These are phyloP conservation scores for Sisymbrium irio DNA, from an alignment of 345 rosid genomes.

Conservation along the genomic window DNA sequence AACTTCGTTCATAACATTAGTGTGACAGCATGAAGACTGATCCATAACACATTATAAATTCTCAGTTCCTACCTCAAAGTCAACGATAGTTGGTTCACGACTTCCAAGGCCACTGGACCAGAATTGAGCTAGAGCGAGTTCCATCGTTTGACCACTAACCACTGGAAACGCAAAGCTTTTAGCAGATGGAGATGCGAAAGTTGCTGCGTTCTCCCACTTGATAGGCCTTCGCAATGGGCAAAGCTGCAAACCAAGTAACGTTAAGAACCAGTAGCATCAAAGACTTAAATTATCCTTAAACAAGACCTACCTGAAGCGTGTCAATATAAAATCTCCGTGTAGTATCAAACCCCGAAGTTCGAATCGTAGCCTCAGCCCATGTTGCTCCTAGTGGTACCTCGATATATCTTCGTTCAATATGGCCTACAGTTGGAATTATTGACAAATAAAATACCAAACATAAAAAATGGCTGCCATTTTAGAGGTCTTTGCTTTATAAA, in stretches of 20 bases:
- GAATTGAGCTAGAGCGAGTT: slow-evolving; percentile 89
- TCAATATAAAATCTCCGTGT: slow-evolving; percentile 80
- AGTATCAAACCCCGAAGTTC: slow-evolving; percentile 81
- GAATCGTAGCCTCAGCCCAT: slow-evolving; percentile 97
- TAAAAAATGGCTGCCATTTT: background rate
- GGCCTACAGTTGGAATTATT: slow-evolving; percentile 50
- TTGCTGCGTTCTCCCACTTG: slow-evolving; percentile 77
- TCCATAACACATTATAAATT: background rate
- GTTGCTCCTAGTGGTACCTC: slow-evolving; percentile 87
- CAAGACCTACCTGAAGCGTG: slow-evolving; percentile 70
- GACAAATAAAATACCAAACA: slow-evolving; percentile 4
- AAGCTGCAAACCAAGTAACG: slow-evolving; percentile 52
- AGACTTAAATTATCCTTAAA: background rate
- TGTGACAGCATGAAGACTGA: background rate
- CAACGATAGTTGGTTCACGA: slow-evolving; percentile 69
- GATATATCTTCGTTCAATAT: slow-evolving; percentile 82
- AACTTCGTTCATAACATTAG: slow-evolving; percentile 6
- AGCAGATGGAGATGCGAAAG: slow-evolving; percentile 76
- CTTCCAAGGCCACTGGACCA: slow-evolving; percentile 99
- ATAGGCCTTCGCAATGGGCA: slow-evolving; percentile 89
- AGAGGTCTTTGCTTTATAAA: slow-evolving; percentile 3
- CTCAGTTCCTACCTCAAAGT: slow-evolving; percentile 74
- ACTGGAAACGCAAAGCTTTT: slow-evolving; percentile 81
- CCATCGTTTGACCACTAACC: slow-evolving; percentile 89
- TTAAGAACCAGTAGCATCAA: slow-evolving; percentile 33